Base-by-base conservation (phyloP, 1,284 basidiomycete genomes). In the Pyrrhoderma lamaoense region DNA sequence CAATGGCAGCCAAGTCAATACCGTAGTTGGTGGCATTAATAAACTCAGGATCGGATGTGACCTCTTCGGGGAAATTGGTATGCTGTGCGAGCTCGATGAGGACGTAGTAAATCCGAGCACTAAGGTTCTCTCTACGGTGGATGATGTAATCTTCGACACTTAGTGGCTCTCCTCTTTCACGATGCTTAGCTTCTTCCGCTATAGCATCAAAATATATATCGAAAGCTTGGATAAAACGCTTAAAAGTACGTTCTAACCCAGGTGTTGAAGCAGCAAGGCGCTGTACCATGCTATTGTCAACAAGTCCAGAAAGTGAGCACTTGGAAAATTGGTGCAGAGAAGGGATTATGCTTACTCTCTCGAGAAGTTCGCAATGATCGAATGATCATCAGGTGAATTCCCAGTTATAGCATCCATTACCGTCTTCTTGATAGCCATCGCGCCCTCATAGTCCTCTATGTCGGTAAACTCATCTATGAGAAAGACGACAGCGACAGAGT, bases 391-490 rank as follows among this genome's bases (percentile, higher is more conserved):
- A 45, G 70, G 78, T n/a, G 70, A 64, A 9, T 72, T 63, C 57
- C 79, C 67, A 51, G 65, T 67, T 71, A 84, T 71, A 13, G 73
- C 72, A 47, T 75, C 71, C 50, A 78, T 65, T 55, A 80, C 75
- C 36, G 78, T 81, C 39, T 66, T 63, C 36, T 71, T 67, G 13
- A 46, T 46, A 19, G 16, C 43, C 27, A 16, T 47, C 3, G 79
- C 81, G 48, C 77, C 80, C 50, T 65, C 64, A 19, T 75, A 75
- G 57, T 68, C 72, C 65, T 82, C 80, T 44, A 82, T 80, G 59
- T 85, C 82, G 60, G 78, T 82, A 55, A 82, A 70, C 63, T 85
- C 82, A 61, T 85, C 83, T 49, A 83, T 69, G 42, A 80, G 77
- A 64, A 83, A 85, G n/a, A 85, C 70, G 14, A 80, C 65, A 57